Percentiles rank a stretch among this genome's conserved stretches.
Evolutionary conservation across 1,284 basidiomycete genomes (phyloP).

Genomic region (Rhodotorula sp.): DNA sequence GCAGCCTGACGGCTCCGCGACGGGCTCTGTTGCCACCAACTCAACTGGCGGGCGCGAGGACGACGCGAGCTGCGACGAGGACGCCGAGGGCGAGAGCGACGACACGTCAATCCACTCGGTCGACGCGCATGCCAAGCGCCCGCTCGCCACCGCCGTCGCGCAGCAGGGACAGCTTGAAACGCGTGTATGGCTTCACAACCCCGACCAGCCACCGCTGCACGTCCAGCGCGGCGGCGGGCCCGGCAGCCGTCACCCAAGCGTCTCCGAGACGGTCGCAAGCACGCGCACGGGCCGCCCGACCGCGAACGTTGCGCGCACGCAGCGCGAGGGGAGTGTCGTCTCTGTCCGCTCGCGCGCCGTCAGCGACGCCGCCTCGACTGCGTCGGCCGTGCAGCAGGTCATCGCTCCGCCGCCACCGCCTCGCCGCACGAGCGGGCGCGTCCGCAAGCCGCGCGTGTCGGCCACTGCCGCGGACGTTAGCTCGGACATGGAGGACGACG

Average conservation of each 20-base stretch:
- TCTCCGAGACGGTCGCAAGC: slow-evolving; percentile 24
- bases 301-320: slow-evolving; percentile 11
- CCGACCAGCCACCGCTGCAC: slow-evolving; percentile 22
- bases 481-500: slow-evolving; percentile 9
- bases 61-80: slow-evolving; percentile 26
- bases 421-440: slow-evolving; percentile 24
- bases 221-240: slow-evolving; percentile 32
- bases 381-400: not conserved
- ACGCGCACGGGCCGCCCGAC: slow-evolving; percentile 15
- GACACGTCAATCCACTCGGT: slow-evolving; percentile 38
- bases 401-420: not conserved
- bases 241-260: slow-evolving; percentile 21
- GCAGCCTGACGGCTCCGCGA: slow-evolving; percentile 22
- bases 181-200: slow-evolving; percentile 27
- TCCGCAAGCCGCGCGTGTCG: slow-evolving; percentile 21
- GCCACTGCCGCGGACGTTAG: not conserved
- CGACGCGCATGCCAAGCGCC: slow-evolving; percentile 20
- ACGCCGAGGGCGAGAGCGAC: slow-evolving; percentile 38
- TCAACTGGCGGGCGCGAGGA: slow-evolving; percentile 26
- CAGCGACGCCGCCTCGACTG: slow-evolving; percentile 19
- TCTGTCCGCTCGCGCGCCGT: slow-evolving; percentile 16
- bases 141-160: not conserved
- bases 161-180: slow-evolving; percentile 25
- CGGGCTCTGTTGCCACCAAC: slow-evolving; percentile 26
- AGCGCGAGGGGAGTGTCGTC: slow-evolving; percentile 25